phyloP scores from a whole-genome alignment of 2,329 filamentous ascomycete genomes.

The Blastomyces gilchristii region DNA sequence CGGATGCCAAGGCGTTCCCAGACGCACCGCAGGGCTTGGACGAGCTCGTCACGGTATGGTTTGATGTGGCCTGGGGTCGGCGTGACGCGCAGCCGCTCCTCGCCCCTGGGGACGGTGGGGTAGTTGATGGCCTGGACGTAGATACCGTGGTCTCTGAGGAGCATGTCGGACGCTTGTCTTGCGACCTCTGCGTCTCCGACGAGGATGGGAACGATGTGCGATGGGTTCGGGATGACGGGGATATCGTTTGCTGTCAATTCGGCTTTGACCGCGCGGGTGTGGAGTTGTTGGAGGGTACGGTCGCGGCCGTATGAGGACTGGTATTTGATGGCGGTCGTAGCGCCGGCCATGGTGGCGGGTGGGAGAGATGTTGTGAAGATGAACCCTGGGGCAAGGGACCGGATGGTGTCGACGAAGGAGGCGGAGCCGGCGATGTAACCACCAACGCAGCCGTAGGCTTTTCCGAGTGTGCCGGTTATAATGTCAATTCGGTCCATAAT shows the following conservation, averaged over 20 bases:
- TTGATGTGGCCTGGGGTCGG: conserved; percentile 86
- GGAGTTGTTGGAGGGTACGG: conserved; percentile 83
- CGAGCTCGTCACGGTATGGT: conserved; percentile 74
- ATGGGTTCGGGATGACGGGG: conserved; percentile 94
- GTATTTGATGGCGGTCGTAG: conserved; percentile 83
- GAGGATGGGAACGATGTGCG: conserved; percentile 87
- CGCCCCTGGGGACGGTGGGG: conserved; percentile 93
- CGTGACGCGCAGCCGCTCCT: conserved; percentile 91
- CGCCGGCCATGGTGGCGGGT: conserved; percentile 93
- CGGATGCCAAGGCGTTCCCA: conserved; percentile 85
- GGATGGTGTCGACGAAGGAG: conserved; percentile 81
- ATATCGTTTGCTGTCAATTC: conserved; percentile 70
- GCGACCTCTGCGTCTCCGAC: conserved; percentile 91
- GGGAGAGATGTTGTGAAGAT: conserved; percentile 98
- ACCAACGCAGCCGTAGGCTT: conserved; percentile 94
- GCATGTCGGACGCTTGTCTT: conserved; percentile 82
- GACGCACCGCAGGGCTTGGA: conserved; percentile 73
- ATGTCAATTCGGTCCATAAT: conserved; percentile 96
- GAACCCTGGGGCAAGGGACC: conserved; percentile 90
- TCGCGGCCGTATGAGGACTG: conserved; percentile 79
- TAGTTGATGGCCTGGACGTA: conserved; percentile 99
- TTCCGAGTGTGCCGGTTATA: conserved; percentile 92
- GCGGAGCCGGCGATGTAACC: conserved; percentile 90
- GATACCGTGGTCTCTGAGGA: conserved; percentile 80
- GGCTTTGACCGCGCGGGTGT: conserved; percentile 90